Base-by-base conservation (phyloP, 331 rosid species). In the Ulmus americana region DNA sequence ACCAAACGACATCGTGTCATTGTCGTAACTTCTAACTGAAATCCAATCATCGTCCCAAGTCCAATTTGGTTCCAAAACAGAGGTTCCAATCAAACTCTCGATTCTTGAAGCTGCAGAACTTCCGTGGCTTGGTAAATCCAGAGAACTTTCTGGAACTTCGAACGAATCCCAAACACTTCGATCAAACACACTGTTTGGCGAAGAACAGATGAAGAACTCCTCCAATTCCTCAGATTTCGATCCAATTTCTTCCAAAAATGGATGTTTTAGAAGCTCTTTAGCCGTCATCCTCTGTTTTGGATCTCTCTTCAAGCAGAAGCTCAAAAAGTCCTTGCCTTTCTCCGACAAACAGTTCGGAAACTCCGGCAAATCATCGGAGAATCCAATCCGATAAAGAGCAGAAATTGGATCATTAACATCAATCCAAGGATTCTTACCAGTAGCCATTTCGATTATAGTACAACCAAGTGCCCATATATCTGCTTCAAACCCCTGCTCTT, bases 381-480 rank as follows among this genome's bases (percentile, higher is more conserved):
- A 74, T 18, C 88, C 83, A 49, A 83, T 80, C 59, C 74, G 35
- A 53, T 83, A 77, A 61, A 83, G 77, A 68, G 70, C 85, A 1
- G 81, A 65, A 0, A 80, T 65, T 1, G 83, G 81, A 40, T 80
- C 79, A 8, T 11, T 58, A 1, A 74, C 12, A 13, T 67, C 72
- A 18, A 61, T 67, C 88, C 85, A 83, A 0, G 85, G 88, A 52
- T 52, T 62, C 8, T 58, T 48, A 0, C 85, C 88, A 0, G 83
- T 80, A 2, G 79, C 85, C 88, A 83, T 80, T 65, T 83, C 88
- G 12, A 80, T 70, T 48, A 80, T 41, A 4, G 83, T 80, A 49
- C 88, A 80, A 14, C 88, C 88, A n/a, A 80, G 74, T 22, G 85
- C 83, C 88, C 88, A 80, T 28, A 80, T 45, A 58, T 80, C 88